Percentiles rank a stretch among this genome's conserved stretches.
phyloP scores from a whole-genome alignment of 805 yeast species.

The Candida saitoana region DNA sequence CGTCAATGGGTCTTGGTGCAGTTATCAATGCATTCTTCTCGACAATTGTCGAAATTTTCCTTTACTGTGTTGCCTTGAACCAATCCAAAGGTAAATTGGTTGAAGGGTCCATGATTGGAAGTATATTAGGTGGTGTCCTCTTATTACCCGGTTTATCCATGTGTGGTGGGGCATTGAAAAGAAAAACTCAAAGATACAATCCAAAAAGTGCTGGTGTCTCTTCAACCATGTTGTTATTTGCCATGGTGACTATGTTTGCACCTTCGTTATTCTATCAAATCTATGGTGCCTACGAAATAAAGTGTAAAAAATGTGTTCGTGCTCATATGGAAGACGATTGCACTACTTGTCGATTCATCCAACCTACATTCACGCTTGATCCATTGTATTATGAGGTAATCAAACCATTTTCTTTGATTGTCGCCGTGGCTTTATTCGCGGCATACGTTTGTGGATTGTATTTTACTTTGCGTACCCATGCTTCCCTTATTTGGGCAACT shows the following conservation, averaged over 20 bases:
- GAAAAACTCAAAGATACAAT: slow-evolving; percentile 92
- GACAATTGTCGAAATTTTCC: slow-evolving; percentile 86
- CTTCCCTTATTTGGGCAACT: slow-evolving; percentile 90
- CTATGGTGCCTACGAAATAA: slow-evolving; percentile 79
- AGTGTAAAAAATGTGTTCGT: slow-evolving; percentile 55
- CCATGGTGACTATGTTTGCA: slow-evolving; percentile 84
- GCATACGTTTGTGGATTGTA: slow-evolving; percentile 86
- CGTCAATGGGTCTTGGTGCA: slow-evolving; percentile 98
- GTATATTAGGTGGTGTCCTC: slow-evolving; percentile 86
- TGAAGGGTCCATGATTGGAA: slow-evolving; percentile 94
- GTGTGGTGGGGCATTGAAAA: slow-evolving; percentile 93
- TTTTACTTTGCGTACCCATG: slow-evolving; percentile 94
- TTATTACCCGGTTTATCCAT: slow-evolving; percentile 90
- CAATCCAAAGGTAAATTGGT: slow-evolving; percentile 85
- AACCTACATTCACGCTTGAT: slow-evolving; percentile 71
- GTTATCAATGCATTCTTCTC: slow-evolving; percentile 97
- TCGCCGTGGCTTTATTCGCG: slow-evolving; percentile 74
- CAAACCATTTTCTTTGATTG: slow-evolving; percentile 75
- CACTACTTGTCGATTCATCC: slow-evolving; percentile 69
- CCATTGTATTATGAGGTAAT: slow-evolving; percentile 61
- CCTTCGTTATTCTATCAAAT: slow-evolving; percentile 89
- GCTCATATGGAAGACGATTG: slow-evolving; percentile 40
- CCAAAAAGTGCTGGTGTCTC: slow-evolving; percentile 97
- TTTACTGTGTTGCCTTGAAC: slow-evolving; percentile 85
- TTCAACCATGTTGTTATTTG: slow-evolving; percentile 89